These are phyloP conservation scores for Penicillium taxi DNA, from an alignment of 495 filamentous ascomycete genomes.

Conservation along the genomic window DNA sequence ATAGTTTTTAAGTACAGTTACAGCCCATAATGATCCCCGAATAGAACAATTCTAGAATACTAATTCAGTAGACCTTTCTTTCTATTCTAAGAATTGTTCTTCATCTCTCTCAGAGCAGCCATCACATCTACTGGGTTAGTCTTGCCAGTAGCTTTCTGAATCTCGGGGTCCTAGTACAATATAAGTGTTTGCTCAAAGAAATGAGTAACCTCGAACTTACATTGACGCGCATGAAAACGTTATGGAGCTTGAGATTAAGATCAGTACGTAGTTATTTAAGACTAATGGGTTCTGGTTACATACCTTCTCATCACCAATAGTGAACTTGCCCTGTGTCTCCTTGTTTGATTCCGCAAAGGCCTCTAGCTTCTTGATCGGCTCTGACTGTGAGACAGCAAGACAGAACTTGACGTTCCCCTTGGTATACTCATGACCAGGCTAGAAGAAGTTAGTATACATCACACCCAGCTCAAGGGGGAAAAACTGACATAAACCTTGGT, in stretches of 20 bases:
- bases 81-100: too few relatives aligned
- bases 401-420: constrained; percentile 88
- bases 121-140: constrained; percentile 81
- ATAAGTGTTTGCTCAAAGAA: background rate
- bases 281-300: constrained; percentile 2
- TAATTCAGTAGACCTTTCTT: background rate
- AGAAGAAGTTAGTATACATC: constrained; percentile 2
- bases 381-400: constrained; percentile 60
- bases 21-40: too few relatives aligned
- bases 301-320: constrained; percentile 97
- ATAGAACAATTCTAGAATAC: too few relatives aligned
- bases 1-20: too few relatives aligned
- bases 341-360: constrained; percentile 69
- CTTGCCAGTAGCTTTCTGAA: constrained; percentile 78
- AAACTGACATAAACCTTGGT: constrained; percentile 80
- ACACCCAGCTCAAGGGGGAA: background rate
- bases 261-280: constrained; percentile 4
- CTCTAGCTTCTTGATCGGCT: constrained; percentile 67
- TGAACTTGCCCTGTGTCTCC: constrained; percentile 93
- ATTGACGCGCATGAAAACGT: constrained; percentile 90
- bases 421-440: constrained; percentile 97
- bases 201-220: constrained; percentile 40
- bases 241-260: constrained; percentile 64
- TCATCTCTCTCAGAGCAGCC: constrained; percentile 80
- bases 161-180: constrained; percentile 58